Evolutionary conservation across 768 basidiomycete species (phyloP), one percentile per base, ranked within the genome.

Genomic region (Auricularia heimuer): DNA sequence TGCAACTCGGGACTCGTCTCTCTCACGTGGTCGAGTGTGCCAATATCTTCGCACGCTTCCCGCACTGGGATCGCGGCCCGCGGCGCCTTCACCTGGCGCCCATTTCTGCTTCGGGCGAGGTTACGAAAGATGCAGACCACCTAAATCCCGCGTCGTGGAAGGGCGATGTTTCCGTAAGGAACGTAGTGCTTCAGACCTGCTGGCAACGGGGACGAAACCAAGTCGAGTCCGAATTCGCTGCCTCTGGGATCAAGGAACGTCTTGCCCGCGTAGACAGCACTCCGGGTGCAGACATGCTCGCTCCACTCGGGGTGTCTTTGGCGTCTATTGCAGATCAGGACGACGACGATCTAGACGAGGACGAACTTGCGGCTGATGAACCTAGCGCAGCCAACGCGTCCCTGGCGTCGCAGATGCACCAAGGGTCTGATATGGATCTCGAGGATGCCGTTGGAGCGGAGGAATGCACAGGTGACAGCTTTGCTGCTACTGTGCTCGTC

Each of bases 31-130:
- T 71, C 0, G 73, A 79, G 54, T 71, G 76, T 1, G 64, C 72
- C 0, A 74, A 68, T 21, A 79, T 79, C n/a, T 72, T 79, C 7
- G 75, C 72, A 0, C 65, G 71, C 62, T 69, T 75, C 64, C 77
- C 77, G 0, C 67, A 79, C 2, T 80, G 78, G 77, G 79, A 79
- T 63, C 69, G 71, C 1, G 54, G 70, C 4, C 77, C 77, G 18
- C 73, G 73, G 2, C 71, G 74, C 0, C 71, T 80, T 3, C 47
- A 3, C 3, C 14, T 51, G 7, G 2, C 47, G 8, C 47, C 47
- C 1, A 51, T 51, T 1, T 11, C 47, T 8, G 14, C 47, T 4
- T 8, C 7, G 1, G 37, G 24, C 11, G 62, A 63, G 35, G 54
- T 76, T 12, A 67, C 67, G 3, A 39, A 67, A 4, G 61, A 63